Conservation (phyloP, 2,329 filamentous ascomycete species). For the Dactylonectria estremocensis region DNA sequence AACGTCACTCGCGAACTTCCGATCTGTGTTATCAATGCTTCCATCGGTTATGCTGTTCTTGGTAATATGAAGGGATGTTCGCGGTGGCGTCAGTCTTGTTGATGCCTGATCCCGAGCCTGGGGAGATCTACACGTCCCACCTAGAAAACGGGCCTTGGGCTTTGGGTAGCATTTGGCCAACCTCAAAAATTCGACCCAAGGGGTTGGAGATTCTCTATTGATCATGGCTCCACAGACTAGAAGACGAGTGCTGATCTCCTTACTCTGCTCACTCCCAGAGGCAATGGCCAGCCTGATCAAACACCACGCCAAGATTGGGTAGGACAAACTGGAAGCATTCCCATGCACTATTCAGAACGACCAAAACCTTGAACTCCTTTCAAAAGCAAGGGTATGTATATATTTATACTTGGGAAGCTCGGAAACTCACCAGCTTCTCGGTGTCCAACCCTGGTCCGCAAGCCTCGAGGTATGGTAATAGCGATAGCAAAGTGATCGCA, state of each 20-base stretch:
- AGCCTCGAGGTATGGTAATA: no score
- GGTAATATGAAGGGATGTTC: no score
- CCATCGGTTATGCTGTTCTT: no score
- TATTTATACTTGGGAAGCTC: no score
- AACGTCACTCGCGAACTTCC: no score
- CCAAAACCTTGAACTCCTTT: no score
- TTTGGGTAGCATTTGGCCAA: not conserved
- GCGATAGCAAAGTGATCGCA: no score
- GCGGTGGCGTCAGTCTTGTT: not conserved
- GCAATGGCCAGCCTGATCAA: not conserved
- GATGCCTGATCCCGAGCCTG: not conserved
- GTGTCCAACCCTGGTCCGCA: no score
- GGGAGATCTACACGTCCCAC: not conserved
- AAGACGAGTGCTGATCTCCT: not conserved
- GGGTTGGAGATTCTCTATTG: not conserved
- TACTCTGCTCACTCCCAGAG: not conserved
- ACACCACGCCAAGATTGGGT: not conserved
- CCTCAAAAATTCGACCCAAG: not conserved
- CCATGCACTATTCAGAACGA: no score
- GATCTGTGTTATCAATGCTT: no score
- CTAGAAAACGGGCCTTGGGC: not conserved
- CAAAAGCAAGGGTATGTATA: no score
- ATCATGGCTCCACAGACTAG: not conserved
- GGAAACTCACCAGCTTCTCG: no score
- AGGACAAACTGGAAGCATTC: not conserved